Evolutionary conservation across 805 yeast genomes (phyloP), one percentile per base, ranked within the genome.

Genomic region (Candida sakaeoensis): DNA sequence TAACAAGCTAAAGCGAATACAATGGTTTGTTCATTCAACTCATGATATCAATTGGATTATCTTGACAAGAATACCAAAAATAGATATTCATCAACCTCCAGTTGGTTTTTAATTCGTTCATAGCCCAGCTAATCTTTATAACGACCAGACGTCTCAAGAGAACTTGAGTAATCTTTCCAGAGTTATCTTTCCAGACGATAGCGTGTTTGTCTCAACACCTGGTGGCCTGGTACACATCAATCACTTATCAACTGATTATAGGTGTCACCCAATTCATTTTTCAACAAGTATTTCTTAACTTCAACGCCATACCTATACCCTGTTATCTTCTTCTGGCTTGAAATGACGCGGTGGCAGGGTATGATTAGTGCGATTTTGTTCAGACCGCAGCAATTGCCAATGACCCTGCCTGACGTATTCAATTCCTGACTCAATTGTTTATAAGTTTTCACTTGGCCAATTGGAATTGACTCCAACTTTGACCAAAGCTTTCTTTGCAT

Each of bases 301-400:
- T 46, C 50, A 3, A 52, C 36, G 2, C 74, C 74, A 60, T 65
- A 68, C 36, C 61, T 52, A 47, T 59, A 72, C 5, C 72, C 71
- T 12, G 67, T 60, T 8, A 63, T 50, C 19, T 52, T 53, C 5
- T 61, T 60, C 22, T 44, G 42, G 5, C 51, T 50, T 10, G 63
- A 56, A 15, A 68, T 30, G 1, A 69, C 68, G 36, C 74, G 50
- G 49, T 71, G 75, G 47, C 76, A 70, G 1, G 77, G 75, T 4
- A 71, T 54, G 4, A 70, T 23, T 4, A 69, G 33, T 2, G 73
- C 67, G 8, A 70, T 46, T 18, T 54, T 55, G 46, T 71, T 71
- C 14, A 64, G 55, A 3, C 65, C 70, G 33, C 70, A 61, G 2
- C 72, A 67, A 29, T 59, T 57, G 0, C 71, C 76, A 5, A 71